Base-by-base conservation (phyloP, 768 basidiomycete species). In the Lactifluus rugatus region DNA sequence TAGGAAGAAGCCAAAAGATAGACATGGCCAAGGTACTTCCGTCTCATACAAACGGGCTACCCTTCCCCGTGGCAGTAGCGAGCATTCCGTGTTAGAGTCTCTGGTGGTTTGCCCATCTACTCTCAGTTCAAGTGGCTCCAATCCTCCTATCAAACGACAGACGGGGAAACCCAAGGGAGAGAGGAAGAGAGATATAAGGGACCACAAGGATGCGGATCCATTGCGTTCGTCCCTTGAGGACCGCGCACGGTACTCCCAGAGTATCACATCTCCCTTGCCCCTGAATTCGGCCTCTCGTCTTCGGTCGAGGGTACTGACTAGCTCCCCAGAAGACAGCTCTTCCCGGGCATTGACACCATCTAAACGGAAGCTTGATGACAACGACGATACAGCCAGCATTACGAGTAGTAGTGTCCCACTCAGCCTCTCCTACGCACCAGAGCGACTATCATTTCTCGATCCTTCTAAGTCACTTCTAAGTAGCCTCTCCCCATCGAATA, bases 1-100 rank as follows among this genome's bases (percentile, higher is more conserved):
- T 16, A 65, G 50, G 56, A 73, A 64, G 57, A 54, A 62, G 6
- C 56, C 57, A n/a, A 62, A 44, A 19, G 28, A 60, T 2, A 44
- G 60, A 58, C 45, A 69, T 62, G 45, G 16, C 13, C 25, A 55
- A 13, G 28, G 28, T n/a, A 7, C 16, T 34, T 17, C 23, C 3
- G 42, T 28, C 19, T 39, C 28, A 7, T 34, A 17, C 5, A 23
- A n/a, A 3, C 26, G 21, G 16, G 10, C 42, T 11, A 21, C 47
- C 31, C 41, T 9, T 51, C 41, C 52, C 14, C 4, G 28, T 51
- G 48, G 21, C 28, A 47, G 9, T 21, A 28, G 49, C 19, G 34
- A 36, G 37, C 19, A 21, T 17, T 11, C 14, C 26, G 34, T 31
- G 31, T 42, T 32, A 16, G 34, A n/a, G 28, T 23, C 36, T 6